Base-by-base conservation (phyloP, 768 basidiomycete species). In the Lactifluus echinatus region DNA sequence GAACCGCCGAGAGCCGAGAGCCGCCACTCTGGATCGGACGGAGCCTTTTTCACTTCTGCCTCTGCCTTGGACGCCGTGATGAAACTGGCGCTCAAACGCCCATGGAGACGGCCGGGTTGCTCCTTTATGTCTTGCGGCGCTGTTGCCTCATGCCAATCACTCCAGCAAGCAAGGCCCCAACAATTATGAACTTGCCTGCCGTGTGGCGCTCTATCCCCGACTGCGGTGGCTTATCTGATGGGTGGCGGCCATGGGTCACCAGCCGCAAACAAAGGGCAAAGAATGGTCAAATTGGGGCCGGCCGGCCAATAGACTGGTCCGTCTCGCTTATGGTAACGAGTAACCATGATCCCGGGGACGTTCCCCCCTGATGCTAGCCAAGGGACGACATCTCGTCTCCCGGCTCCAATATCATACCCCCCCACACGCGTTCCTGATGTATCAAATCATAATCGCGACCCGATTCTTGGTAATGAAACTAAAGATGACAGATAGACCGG, bases 11-110 rank as follows among this genome's bases (percentile, higher is more conserved):
- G 57, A 50, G 33, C 40, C 23, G n/a, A 7, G 57, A 50, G 53
- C 58, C 58, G 14, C 23, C 24, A 55, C 23, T 48, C 58, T 49
- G 58, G 58, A 53, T 58, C 57, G 57, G 57, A 40, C 57, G 57
- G 57, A 40, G 47, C 44, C 23, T 46, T 19, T 52, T 47, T 53
- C n/a, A n/a, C n/a, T n/a, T n/a, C n/a, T n/a, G n/a, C 28, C 21
- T 24, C 12, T 46, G 21, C 5, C 42, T 44, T 56, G 42, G 15
- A 26, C 56, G 50, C 37, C 44, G 56, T 52, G 45, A 40, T 42
- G 45, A 29, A 28, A 34, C 24, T 53, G 51, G 42, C 57, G 52
- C 52, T 40, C 51, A 53, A 48, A 53, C 52, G 28, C 48, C 53
- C 53, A 55, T 43, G 28, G 42, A 36, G 29, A 29, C 33, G 57